Conservation (phyloP, 768 basidiomycete species). For the Mrakia frigida region DNA sequence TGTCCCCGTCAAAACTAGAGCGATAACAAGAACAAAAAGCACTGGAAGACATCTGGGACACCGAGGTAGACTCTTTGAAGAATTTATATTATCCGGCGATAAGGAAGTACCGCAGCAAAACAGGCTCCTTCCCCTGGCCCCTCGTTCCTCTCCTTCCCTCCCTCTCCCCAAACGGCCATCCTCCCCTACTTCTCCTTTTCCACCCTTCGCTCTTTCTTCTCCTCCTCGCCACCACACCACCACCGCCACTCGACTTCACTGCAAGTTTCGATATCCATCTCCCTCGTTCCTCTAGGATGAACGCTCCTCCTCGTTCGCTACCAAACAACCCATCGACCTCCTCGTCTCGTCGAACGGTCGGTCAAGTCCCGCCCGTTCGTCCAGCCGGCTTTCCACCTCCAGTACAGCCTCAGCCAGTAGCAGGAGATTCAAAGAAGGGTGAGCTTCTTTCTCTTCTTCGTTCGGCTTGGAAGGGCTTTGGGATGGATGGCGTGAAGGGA, state of each 20-base stretch:
- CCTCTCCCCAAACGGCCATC: not conserved
- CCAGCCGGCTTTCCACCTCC: not conserved
- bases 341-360: not conserved
- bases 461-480: too few relatives aligned
- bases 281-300: not conserved
- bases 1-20: too few relatives aligned
- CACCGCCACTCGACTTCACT: too few relatives aligned
- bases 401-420: not conserved
- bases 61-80: too few relatives aligned
- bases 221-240: not conserved
- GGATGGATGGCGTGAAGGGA: not conserved
- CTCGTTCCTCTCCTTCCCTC: not conserved
- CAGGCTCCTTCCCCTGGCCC: not conserved
- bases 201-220: not conserved
- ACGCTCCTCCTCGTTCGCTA: not conserved
- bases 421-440: conserved; percentile 7
- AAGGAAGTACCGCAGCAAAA: not conserved
- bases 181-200: not conserved
- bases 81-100: too few relatives aligned
- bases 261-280: not conserved
- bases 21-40: too few relatives aligned
- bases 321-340: not conserved
- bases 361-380: not conserved
- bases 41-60: too few relatives aligned
- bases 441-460: not conserved